A percentile compares a stretch with the other conserved stretches of the same genome.
phyloP scores from a whole-genome alignment of 768 basidiomycete species.

The Serendipita sp. region DNA sequence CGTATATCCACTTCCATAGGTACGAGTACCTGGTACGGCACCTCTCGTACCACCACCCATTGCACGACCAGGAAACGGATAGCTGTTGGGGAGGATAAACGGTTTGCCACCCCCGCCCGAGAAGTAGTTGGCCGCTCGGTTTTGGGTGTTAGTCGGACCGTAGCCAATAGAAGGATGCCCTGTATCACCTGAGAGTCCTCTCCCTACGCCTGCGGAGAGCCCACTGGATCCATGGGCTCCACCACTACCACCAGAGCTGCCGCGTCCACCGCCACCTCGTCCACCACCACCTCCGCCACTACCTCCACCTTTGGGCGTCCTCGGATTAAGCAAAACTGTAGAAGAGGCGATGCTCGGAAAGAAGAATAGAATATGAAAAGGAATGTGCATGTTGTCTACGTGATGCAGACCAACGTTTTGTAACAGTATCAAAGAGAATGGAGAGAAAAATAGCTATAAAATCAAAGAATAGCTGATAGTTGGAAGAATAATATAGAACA shows the following conservation, averaged over 20 bases:
- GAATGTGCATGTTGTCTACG: too few species aligned
- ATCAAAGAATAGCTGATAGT: too few species aligned
- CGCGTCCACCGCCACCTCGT: background rate
- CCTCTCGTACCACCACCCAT: constrained; percentile 35
- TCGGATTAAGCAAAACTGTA: too few species aligned
- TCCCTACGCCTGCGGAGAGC: background rate
- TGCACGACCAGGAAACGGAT: constrained; percentile 23
- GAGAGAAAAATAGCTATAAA: too few species aligned
- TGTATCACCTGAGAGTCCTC: background rate
- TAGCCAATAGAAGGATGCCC: background rate
- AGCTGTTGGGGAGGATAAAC: constrained; percentile 27
- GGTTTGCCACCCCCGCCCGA: constrained; percentile 20
- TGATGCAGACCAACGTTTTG: too few species aligned
- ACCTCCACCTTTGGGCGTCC: too few species aligned
- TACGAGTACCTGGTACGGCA: constrained; percentile 31
- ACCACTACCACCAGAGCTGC: background rate
- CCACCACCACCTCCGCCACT: background rate
- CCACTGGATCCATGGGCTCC: background rate
- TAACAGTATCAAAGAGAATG: too few species aligned
- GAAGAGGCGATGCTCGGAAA: too few species aligned
- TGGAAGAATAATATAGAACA: too few species aligned
- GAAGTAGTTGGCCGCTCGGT: constrained; percentile 13
- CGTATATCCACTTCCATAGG: constrained; percentile 44
- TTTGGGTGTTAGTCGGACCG: background rate
- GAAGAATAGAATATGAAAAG: too few species aligned